Percentiles rank a stretch among this genome's conserved stretches.
phyloP scores from a whole-genome alignment of 2,329 filamentous ascomycete genomes.

The Ophiostoma ips region DNA sequence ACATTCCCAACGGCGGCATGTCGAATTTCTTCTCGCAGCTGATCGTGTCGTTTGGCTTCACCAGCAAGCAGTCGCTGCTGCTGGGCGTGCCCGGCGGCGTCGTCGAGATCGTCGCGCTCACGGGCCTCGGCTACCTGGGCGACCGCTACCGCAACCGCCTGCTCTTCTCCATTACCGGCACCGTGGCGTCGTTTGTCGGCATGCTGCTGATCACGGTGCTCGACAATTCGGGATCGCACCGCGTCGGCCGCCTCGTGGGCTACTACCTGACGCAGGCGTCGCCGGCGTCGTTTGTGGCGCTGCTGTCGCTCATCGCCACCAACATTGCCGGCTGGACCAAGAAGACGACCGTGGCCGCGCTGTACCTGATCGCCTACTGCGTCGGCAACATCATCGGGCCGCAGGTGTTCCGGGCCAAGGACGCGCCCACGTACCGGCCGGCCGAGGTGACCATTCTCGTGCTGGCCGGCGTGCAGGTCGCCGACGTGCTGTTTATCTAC shows the following conservation, averaged over 20 bases:
- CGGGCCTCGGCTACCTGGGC: constrained; percentile 31
- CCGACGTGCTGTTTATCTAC: constrained; percentile 42
- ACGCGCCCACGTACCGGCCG: constrained; percentile 45
- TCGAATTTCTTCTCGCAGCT: constrained; percentile 28
- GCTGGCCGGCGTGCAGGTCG: constrained; percentile 22
- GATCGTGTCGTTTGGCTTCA: constrained; percentile 47
- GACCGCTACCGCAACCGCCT: constrained; percentile 43
- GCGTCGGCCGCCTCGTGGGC: constrained; percentile 43
- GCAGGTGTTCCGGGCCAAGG: constrained; percentile 41
- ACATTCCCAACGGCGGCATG: constrained; percentile 25
- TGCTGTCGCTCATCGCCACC: constrained; percentile 48
- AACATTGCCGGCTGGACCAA: constrained; percentile 46
- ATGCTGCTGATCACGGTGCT: constrained; percentile 52
- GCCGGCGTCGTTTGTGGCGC: constrained; percentile 48
- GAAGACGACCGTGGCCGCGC: constrained; percentile 42
- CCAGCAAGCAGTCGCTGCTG: constrained; percentile 45
- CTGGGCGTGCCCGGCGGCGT: constrained; percentile 53
- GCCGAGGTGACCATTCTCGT: constrained; percentile 51
- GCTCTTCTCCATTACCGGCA: constrained; percentile 14
- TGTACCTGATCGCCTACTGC: constrained; percentile 38
- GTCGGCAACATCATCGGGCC: constrained; percentile 41
- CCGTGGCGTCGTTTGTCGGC: constrained; percentile 37
- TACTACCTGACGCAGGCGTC: constrained; percentile 52
- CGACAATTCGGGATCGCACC: constrained; percentile 31
- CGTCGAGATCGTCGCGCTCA: constrained; percentile 33